phyloP scores from a whole-genome alignment of 179 eudicot species.

The Silene noctiflora region DNA sequence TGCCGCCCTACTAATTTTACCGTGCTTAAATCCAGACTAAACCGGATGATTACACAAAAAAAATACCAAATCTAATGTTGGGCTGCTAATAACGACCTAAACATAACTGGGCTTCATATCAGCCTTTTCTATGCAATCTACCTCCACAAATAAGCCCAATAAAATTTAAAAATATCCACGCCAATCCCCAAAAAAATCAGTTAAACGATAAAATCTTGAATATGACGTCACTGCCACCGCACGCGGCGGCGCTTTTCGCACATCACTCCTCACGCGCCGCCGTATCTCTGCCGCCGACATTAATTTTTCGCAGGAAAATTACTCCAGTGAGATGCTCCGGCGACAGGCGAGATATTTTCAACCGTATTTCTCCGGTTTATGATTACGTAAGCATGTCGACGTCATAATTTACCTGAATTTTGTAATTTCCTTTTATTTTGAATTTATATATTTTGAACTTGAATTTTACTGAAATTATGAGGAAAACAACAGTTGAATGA shows the following conservation, averaged over 20 bases:
- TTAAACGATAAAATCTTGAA: slow-evolving; percentile 17
- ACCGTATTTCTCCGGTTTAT: slow-evolving; percentile 87
- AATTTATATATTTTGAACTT: neutral
- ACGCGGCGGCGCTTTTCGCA: neutral
- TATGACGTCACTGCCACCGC: slow-evolving; percentile 20
- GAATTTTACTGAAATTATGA: neutral
- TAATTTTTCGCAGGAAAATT: slow-evolving; percentile 9
- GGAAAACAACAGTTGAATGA: slow-evolving; percentile 63
- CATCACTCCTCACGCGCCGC: neutral
- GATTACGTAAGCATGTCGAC: slow-evolving; percentile 57
- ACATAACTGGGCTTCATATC: neutral
- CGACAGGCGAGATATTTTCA: slow-evolving; percentile 67
- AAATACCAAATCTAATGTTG: no score
- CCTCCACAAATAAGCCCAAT: neutral
- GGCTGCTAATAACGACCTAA: no score
- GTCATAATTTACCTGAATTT: slow-evolving; percentile 2
- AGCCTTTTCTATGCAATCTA: neutral
- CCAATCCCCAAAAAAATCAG: neutral
- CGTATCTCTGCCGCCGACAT: slow-evolving; percentile 6
- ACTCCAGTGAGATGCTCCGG: slow-evolving; percentile 22
- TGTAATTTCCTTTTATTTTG: neutral
- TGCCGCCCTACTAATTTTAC: no score
- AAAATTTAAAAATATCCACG: neutral
- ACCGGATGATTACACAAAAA: no score
- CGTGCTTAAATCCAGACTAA: no score